Evolutionary conservation across 768 basidiomycete genomes (phyloP), one percentile per base, ranked within the genome.

Genomic region (Tremella mesenterica): DNA sequence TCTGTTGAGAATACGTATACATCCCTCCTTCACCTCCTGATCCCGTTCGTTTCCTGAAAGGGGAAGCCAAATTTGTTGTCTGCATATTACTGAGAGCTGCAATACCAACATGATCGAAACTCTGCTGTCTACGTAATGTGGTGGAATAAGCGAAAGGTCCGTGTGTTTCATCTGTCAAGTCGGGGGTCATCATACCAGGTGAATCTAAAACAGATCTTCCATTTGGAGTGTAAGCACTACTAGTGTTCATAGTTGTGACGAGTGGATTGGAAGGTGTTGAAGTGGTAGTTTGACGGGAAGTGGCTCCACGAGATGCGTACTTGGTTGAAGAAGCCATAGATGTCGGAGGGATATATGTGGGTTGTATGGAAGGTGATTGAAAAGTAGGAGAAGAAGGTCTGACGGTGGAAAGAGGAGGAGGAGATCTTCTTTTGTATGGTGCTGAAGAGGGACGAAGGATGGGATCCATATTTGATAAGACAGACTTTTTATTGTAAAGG

Each of bases 121-220:
- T 54, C 21, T 54, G 46, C 21, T 69, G 67, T 30, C 67, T 48
- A 25, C 67, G 38, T 4, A 69, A 38, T 7, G 67, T 69, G 1
- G 67, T 69, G 10, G 62, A 64, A 53, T 69, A 69, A n/a, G 67
- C 67, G 39, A 63, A 69, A 4, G 48, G 50, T 3, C 60, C 65
- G n/a, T n/a, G n/a, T 21, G 21, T 38, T 4, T 25, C 47, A 36
- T 41, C 38, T n/a, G n/a, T 41, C n/a, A 41, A 23, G 38, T 41
- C 38, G n/a, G 23, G n/a, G 38, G n/a, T 41, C 38, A 41, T 41
- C 38, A 41, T 41, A 23, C n/a, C 38, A n/a, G 54, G 47, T 6
- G 47, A 48, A 18, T 43, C 54, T 9, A 36, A 30, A 16, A 52
- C 23, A 2, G 47, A 41, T n/a, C n/a, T n/a, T n/a, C n/a, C 50